A percentile compares a stretch with the other conserved stretches of the same genome.
phyloP scores from a whole-genome alignment of 176 grass and related monocot species.

The Triticum timopheevii region DNA sequence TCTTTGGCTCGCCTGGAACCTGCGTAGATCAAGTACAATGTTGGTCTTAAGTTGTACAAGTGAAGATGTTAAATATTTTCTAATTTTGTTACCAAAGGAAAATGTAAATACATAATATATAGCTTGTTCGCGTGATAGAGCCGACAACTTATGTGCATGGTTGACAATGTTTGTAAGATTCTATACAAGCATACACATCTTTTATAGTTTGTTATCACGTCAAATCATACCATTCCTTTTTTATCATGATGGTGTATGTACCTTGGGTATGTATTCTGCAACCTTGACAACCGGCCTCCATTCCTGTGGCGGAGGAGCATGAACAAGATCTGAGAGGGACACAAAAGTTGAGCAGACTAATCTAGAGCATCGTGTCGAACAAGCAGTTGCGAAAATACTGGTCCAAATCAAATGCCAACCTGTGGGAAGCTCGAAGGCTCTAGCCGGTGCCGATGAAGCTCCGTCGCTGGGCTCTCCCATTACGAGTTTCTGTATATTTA shows the following conservation, averaged over 20 bases:
- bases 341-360: too few relatives aligned
- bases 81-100: neutral
- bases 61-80: too few relatives aligned
- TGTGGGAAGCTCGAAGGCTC: neutral
- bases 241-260: neutral
- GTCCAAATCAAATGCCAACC: neutral
- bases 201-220: too few relatives aligned
- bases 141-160: neutral
- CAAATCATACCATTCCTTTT: too few relatives aligned
- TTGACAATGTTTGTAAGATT: too few relatives aligned
- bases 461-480: neutral
- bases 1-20: neutral
- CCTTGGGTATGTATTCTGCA: neutral
- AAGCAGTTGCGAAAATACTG: too few relatives aligned
- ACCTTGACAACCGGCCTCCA: neutral
- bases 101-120: neutral
- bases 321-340: neutral
- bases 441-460: neutral
- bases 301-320: neutral
- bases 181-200: too few relatives aligned
- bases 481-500: too few relatives aligned
- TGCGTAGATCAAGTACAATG: neutral
- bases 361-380: too few relatives aligned
- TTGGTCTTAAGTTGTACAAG: too few relatives aligned
- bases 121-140: neutral